Percentiles rank a stretch among this genome's conserved stretches.
These are phyloP conservation scores for Brassica incana DNA, from an alignment of 345 rosid genomes.

Conservation along the genomic window DNA sequence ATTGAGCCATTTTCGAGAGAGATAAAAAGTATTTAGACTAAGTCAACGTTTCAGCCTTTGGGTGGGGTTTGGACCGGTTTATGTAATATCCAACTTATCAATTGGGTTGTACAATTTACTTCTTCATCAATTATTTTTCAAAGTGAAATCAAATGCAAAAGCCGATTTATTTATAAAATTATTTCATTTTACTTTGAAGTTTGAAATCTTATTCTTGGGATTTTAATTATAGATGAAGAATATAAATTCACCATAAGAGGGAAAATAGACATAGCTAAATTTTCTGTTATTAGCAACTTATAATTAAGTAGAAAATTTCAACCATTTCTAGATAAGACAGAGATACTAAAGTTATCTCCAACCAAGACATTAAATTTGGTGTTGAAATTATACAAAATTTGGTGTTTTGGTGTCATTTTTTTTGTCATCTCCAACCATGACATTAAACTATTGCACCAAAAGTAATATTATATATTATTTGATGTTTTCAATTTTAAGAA, in stretches of 20 bases:
- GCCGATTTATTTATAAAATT: not conserved
- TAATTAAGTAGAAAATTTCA: not conserved
- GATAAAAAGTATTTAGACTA: not conserved
- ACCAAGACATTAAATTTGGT: too few relatives aligned
- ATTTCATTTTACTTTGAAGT: not conserved
- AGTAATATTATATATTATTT: too few relatives aligned
- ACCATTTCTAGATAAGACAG: not conserved
- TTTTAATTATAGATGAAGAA: too few relatives aligned
- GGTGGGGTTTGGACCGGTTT: not conserved
- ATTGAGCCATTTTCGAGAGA: not conserved
- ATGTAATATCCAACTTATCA: not conserved
- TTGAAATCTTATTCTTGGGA: too few relatives aligned
- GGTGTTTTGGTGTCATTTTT: too few relatives aligned
- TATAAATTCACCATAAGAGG: too few relatives aligned
- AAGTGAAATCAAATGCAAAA: not conserved
- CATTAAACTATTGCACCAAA: too few relatives aligned
- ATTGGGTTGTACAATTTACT: too few relatives aligned
- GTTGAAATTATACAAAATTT: too few relatives aligned
- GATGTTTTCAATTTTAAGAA: too few relatives aligned
- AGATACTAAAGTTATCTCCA: not conserved
- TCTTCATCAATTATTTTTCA: not conserved
- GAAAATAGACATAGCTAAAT: too few relatives aligned
- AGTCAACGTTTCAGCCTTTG: not conserved
- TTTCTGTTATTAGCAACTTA: not conserved
- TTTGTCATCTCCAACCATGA: too few relatives aligned